phyloP scores from a whole-genome alignment of 2,329 filamentous ascomycete species.

The Saccharata proteae region DNA sequence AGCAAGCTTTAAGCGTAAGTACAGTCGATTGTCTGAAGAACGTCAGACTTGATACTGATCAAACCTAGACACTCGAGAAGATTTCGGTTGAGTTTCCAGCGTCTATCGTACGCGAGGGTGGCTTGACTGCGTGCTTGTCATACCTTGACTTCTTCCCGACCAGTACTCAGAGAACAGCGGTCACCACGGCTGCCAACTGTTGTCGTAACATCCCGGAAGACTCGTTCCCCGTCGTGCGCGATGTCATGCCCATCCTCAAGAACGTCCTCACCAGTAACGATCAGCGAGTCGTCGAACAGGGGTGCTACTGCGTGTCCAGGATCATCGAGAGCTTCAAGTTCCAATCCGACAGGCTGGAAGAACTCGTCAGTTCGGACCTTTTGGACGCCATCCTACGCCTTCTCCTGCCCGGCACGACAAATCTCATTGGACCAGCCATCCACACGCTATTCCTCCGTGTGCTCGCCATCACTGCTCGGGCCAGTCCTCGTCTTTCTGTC shows the following conservation, averaged over 20 bases:
- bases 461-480: conserved; percentile 76
- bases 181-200: conserved; percentile 95
- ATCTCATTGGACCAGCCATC: conserved; percentile 84
- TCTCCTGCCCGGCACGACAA: conserved; percentile 85
- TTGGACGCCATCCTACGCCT: conserved; percentile 76
- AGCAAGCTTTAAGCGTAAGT: conserved; percentile 77
- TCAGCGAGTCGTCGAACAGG: conserved; percentile 93
- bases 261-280: conserved; percentile 86
- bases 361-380: conserved; percentile 79
- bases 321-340: conserved; percentile 97
- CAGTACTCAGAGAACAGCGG: conserved; percentile 88
- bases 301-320: conserved; percentile 84
- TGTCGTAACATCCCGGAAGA: conserved; percentile 94
- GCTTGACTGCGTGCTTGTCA: conserved; percentile 85
- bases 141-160: conserved; percentile 97
- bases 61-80: conserved; percentile 68
- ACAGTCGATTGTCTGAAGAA: not conserved
- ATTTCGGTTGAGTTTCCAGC: conserved; percentile 93
- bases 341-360: conserved; percentile 75
- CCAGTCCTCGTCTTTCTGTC: conserved; percentile 74
- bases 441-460: conserved; percentile 94
- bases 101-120: conserved; percentile 90
- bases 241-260: conserved; percentile 92
- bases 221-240: conserved; percentile 78
- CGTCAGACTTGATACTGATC: conserved; percentile 7